Evolutionary conservation across 306 rosid genomes (phyloP), one percentile per base, ranked within the genome.

Genomic region (Carpinus viminea): DNA sequence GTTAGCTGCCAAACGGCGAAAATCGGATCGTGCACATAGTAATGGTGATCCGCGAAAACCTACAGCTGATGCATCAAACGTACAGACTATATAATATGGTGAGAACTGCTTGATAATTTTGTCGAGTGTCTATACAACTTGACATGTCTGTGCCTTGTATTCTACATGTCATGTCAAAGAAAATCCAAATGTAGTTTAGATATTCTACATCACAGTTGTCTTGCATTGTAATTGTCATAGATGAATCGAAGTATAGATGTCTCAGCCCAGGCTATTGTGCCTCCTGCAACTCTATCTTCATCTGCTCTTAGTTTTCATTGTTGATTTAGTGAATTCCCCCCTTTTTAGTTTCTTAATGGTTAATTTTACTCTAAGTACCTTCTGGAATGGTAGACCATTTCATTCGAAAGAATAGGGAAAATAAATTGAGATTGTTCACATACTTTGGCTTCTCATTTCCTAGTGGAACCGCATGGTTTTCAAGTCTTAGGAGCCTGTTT

Each of bases 1-100:
- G 65, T 78, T 89, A 66, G 66, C 62, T 75, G 84, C 88, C 41
- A 91, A 79, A 73, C 83, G 76, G 68, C 79, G 85, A 76, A 88
- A 86, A 78, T 74, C 81, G 56, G 80, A 80, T 50, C 66, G 80
- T 69, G 53, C 59, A 50, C 86, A 72, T 68, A 70, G 75, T 77
- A 79, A 71, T 43, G 83, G 76, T 60, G 60, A 77, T 64, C 38
- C 55, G 10, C 77, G 57, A 55, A 80, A 83, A 64, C 74, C 16
- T 81, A 72, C 20, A 50, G n/a, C 28, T 51, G 83, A 76, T 64
- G 41, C 55, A 36, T 70, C 70, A 72, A 50, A 76, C 36, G 47
- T 76, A 82, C 77, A 53, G 57, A 79, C 76, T 52, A 57, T 48
- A 11, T 77, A 78, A 78, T 59, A 46, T 57, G 84, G 83, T 86